Evolutionary conservation across 371 early-diverging fungal genomes (phyloP).

Genomic region (Mucor irregularis): DNA sequence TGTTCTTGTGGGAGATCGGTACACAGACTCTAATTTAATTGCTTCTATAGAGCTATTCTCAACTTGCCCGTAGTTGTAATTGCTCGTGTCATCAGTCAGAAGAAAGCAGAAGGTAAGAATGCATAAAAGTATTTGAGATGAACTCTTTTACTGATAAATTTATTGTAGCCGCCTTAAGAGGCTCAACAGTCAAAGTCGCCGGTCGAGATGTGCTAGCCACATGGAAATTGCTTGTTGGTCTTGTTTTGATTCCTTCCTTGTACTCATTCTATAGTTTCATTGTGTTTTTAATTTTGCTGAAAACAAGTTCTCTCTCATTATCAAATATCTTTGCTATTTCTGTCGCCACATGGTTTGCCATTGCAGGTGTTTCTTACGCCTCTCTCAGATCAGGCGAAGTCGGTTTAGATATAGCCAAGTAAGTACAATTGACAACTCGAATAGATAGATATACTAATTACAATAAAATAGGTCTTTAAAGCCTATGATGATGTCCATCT

Average conservation of each 20-base stretch:
- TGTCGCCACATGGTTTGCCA: constrained; percentile 43
- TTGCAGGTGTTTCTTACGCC: constrained; percentile 72
- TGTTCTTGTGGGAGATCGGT: too few species aligned
- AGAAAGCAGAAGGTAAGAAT: constrained; percentile 19
- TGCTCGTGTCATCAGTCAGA: constrained; percentile 13
- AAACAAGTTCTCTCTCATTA: constrained; percentile 14
- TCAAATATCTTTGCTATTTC: constrained; percentile 16
- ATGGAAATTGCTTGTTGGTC: constrained; percentile 85
- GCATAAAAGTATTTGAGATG: too few species aligned
- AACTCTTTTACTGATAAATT: too few species aligned
- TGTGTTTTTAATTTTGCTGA: not conserved
- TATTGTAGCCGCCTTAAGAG: constrained; percentile 78
- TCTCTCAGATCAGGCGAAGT: constrained; percentile 80
- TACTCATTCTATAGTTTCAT: constrained; percentile 18
- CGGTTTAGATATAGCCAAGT: constrained; percentile 77
- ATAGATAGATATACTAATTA: not conserved
- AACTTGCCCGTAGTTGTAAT: constrained; percentile 17
- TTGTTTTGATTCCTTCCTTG: constrained; percentile 71
- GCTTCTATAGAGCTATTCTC: constrained; percentile 9
- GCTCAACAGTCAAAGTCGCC: constrained; percentile 86
- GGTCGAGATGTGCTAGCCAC: constrained; percentile 92
- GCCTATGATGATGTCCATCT: constrained; percentile 72
- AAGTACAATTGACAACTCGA: not conserved
- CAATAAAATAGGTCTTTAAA: constrained; percentile 74
- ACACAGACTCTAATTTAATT: too few species aligned